Conservation (phyloP, 139 green algal genomes). For the Pleodorina starrii region DNA sequence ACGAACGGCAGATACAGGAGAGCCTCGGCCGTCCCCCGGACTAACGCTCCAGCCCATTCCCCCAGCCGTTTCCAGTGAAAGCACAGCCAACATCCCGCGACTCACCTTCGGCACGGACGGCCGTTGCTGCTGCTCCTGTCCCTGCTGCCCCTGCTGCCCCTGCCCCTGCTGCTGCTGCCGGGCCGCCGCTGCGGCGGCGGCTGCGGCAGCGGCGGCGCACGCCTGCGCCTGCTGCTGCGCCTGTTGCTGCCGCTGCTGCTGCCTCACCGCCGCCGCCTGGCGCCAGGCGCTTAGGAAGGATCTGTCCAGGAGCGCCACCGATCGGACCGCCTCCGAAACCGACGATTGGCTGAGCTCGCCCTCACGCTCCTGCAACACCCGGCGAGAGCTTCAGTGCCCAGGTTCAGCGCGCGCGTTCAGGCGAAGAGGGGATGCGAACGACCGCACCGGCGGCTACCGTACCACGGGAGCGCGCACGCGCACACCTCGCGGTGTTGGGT, state of each 20-base stretch:
- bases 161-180: neutral
- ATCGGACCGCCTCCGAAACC: constrained; percentile 36
- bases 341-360: constrained; percentile 17
- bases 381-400: no score
- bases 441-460: no score
- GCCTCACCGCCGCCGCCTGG: neutral
- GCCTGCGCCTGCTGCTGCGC: neutral
- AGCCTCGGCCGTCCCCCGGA: neutral
- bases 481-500: no score
- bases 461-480: no score
- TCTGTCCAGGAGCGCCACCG: constrained; percentile 30
- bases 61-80: neutral
- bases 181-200: neutral
- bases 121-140: neutral
- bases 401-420: no score
- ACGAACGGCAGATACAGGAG: neutral
- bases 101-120: neutral
- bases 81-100: neutral
- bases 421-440: no score
- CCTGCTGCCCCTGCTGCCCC: neutral
- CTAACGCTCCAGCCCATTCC: neutral
- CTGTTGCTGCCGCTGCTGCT: constrained; percentile 8
- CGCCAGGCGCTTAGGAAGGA: constrained; percentile 33
- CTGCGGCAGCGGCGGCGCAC: neutral
- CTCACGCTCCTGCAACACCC: constrained; percentile 35